Base-by-base conservation (phyloP, 177 flowering plant species). In the Vitis hybrid region DNA sequence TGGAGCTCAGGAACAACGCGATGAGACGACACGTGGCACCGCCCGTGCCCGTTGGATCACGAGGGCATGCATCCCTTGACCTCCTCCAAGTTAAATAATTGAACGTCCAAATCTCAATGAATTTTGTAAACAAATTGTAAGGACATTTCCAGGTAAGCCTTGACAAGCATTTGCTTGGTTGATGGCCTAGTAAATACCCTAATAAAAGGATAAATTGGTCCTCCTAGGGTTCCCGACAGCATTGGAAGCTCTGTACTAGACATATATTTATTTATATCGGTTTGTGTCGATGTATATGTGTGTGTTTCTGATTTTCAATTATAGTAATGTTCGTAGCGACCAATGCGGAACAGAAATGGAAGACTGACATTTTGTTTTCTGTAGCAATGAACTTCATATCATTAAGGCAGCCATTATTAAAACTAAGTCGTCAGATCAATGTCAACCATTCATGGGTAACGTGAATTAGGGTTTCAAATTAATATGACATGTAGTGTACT, bases 221-320 rank as follows among this genome's bases (percentile, higher is more conserved):
- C 63, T 70, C 75, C 75, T 74, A 72, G 73, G 79, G 78, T 70
- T 72, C 70, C 79, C 75, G 76, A 83, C 78, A 78, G 64, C 79
- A 71, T 78, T 72, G 74, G 80, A 76, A 78, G 76, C 62, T 69
- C 24, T 73, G 72, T 72, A 35, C 48, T 19, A 56, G 2, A 64
- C 32, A 62, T 55, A 7, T 19, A 7, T 50, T 16, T 49, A 16
- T 49, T 21, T 59, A 21, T 27, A 48, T 11, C 2, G 24, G 1
- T 6, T 2, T 65, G 11, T 32, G n/a, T 32, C 7, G 16, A 68
- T n/a, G 32, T 67, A 30, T 10, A 14, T 67, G 71, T 73, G 67
- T 56, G 56, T 62, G 66, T 60, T 54, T 67, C 46, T 55, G 2
- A 64, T 32, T 55, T 18, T 6, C 19, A 57, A 24, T 64, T 64